Evolutionary conservation across 169 alveolate genomes (phyloP).

Genomic region (Eimeria mitis): DNA sequence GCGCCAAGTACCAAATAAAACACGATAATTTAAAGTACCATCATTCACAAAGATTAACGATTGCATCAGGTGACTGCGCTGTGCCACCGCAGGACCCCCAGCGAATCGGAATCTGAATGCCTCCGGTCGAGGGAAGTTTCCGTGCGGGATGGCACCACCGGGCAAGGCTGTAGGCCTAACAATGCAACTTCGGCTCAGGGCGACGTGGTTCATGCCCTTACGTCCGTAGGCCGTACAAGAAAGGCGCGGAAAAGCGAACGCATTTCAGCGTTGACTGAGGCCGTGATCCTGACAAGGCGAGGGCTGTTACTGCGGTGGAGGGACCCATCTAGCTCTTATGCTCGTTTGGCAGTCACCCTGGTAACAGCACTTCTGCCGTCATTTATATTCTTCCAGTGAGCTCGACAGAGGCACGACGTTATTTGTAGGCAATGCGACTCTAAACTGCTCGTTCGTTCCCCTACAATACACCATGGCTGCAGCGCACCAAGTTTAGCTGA

Average conservation of each 20-base stretch:
- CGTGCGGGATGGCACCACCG: background rate
- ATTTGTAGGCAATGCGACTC: background rate
- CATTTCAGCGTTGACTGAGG: constrained; percentile 44
- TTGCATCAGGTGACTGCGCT: constrained; percentile 4
- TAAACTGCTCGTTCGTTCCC: background rate
- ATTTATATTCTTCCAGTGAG: constrained; percentile 51
- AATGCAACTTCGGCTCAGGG: constrained; percentile 10
- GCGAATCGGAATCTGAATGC: constrained; percentile 10
- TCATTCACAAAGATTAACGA: background rate
- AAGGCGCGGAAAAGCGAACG: background rate
- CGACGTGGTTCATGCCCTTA: background rate
- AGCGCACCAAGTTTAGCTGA: no score
- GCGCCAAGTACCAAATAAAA: background rate
- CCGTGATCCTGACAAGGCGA: constrained; percentile 42
- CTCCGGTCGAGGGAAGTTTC: constrained; percentile 2
- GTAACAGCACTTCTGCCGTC: constrained; percentile 66
- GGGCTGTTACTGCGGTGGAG: constrained; percentile 38
- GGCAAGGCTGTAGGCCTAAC: background rate
- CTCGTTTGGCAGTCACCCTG: constrained; percentile 33
- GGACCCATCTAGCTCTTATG: constrained; percentile 64
- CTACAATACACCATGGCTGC: background rate
- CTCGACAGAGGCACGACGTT: background rate
- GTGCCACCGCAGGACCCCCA: background rate
- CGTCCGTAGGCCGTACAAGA: constrained; percentile 35
- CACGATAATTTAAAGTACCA: background rate